phyloP scores from a whole-genome alignment of 2,329 filamentous ascomycete genomes.

The Colletotrichum nymphaeae region DNA sequence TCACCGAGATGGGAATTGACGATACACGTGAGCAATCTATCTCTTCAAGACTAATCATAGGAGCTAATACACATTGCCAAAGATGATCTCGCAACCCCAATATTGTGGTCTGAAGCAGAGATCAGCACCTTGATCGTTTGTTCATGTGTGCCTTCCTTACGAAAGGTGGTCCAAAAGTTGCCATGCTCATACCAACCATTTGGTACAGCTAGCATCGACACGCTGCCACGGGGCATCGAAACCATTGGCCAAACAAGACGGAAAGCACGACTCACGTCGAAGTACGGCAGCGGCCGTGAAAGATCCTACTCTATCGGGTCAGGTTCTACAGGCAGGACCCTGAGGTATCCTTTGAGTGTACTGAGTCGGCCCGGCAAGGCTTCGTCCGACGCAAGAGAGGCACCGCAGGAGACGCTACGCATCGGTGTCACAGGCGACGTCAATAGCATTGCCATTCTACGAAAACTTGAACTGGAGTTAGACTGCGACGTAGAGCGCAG shows the following conservation, averaged over 20 bases:
- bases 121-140: constrained; percentile 44
- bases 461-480: not conserved
- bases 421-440: not conserved
- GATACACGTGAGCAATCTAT: constrained; percentile 37
- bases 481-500: not conserved
- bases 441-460: too few relatives aligned
- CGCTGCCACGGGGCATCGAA: not conserved
- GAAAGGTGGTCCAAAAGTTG: constrained; percentile 41
- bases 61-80: not conserved
- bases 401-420: not conserved
- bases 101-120: constrained; percentile 45
- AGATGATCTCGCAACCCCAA: constrained; percentile 41
- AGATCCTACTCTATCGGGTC: not conserved
- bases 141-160: constrained; percentile 45
- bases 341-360: constrained; percentile 2
- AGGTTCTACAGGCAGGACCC: constrained; percentile 1
- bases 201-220: constrained; percentile 36
- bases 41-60: too few relatives aligned
- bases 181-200: constrained; percentile 42
- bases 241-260: constrained; percentile 9
- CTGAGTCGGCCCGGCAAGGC: not conserved
- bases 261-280: not conserved
- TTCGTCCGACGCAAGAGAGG: not conserved
- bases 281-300: not conserved
- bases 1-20: constrained; percentile 39